phyloP scores from a whole-genome alignment of 768 basidiomycete species.

The Rubroboletus satanas region DNA sequence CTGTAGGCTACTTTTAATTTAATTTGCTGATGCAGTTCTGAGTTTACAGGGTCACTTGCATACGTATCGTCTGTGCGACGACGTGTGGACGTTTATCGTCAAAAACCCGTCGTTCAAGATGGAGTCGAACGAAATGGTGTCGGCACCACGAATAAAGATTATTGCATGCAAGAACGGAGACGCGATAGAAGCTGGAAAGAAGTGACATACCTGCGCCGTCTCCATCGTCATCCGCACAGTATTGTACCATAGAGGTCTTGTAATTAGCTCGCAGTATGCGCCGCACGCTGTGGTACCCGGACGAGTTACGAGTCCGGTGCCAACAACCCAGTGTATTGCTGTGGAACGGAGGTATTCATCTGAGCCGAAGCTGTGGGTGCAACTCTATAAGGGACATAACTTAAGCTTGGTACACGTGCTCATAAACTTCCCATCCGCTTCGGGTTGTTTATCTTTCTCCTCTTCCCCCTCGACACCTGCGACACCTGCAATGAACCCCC shows the following conservation, averaged over 20 bases:
- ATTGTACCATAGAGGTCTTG: conserved; percentile 28
- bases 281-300: background rate
- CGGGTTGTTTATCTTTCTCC: conserved; percentile 6
- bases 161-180: conserved; percentile 98
- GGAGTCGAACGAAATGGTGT: conserved; percentile 81
- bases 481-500: conserved; percentile 27
- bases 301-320: background rate
- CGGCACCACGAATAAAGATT: conserved; percentile 84
- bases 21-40: conserved; percentile 1
- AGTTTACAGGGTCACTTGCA: conserved; percentile 72
- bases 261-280: conserved; percentile 14
- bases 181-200: conserved; percentile 78
- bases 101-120: conserved; percentile 93
- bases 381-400: background rate
- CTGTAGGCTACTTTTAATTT: background rate
- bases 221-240: background rate
- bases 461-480: conserved; percentile 10
- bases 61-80: conserved; percentile 91
- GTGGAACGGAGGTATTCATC: background rate
- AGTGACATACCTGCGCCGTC: conserved; percentile 37
- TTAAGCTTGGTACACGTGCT: conserved; percentile 19
- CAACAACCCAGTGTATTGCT: conserved; percentile 7
- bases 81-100: conserved; percentile 98
- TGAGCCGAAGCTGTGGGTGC: conserved; percentile 3
- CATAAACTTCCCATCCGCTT: conserved; percentile 23